A percentile compares a stretch with the other conserved stretches of the same genome.
phyloP scores from a whole-genome alignment of 352 stramenopile species.

The Ophiocytium majus region DNA sequence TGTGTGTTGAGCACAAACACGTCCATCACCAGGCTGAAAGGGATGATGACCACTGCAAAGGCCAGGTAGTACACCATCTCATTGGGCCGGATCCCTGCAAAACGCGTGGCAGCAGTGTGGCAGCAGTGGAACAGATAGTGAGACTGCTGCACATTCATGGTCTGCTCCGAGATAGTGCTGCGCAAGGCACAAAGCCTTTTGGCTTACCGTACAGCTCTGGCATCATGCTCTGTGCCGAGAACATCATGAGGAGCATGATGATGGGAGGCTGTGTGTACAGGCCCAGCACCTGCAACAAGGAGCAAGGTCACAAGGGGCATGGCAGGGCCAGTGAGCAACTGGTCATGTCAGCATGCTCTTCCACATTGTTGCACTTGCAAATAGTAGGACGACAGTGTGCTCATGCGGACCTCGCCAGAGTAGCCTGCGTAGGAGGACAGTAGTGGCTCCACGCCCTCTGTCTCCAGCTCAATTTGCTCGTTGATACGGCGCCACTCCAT shows the following conservation, averaged over 20 bases:
- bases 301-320: constrained; percentile 76
- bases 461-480: constrained; percentile 87
- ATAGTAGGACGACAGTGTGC: too few relatives aligned
- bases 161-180: too few relatives aligned
- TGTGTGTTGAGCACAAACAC: constrained; percentile 90
- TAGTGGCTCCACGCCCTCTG: constrained; percentile 85
- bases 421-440: constrained; percentile 83
- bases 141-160: too few relatives aligned
- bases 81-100: constrained; percentile 74
- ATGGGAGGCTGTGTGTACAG: constrained; percentile 41
- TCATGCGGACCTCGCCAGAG: constrained; percentile 80
- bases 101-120: background rate
- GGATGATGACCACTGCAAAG: constrained; percentile 90
- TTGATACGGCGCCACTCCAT: constrained; percentile 84
- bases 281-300: constrained; percentile 40
- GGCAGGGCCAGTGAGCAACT: too few relatives aligned
- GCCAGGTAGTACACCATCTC: constrained; percentile 90
- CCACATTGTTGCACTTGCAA: too few relatives aligned
- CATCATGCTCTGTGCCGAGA: constrained; percentile 82
- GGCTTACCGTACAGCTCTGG: constrained; percentile 72
- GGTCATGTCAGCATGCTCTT: too few relatives aligned
- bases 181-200: too few relatives aligned
- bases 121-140: too few relatives aligned
- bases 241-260: constrained; percentile 61
- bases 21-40: constrained; percentile 85